Percentiles rank a stretch among this genome's conserved stretches.
These are phyloP conservation scores for Solanum phureja DNA, from an alignment of 257 asterid genomes.

Conservation along the genomic window DNA sequence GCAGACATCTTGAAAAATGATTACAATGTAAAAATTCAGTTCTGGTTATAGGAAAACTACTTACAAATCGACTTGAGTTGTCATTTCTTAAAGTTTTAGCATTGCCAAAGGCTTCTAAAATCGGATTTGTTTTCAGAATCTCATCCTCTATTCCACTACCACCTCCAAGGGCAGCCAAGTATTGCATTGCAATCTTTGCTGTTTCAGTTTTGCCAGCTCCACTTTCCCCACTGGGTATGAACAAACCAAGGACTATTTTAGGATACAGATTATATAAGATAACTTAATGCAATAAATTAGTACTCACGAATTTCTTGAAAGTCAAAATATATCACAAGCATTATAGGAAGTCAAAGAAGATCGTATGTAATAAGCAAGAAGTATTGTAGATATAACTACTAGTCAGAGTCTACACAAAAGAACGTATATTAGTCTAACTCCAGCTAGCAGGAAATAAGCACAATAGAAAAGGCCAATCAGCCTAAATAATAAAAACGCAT, in stretches of 20 bases:
- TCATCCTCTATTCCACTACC: conserved; percentile 98
- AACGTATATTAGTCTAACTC: not conserved
- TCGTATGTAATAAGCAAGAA: not conserved
- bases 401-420: not conserved
- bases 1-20: not conserved
- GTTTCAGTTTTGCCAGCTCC: conserved; percentile 99
- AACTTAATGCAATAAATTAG: not conserved
- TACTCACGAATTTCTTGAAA: not conserved
- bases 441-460: not conserved
- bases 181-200: conserved; percentile 99
- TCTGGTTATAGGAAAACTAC: conserved; percentile 18
- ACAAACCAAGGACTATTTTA: conserved; percentile 12
- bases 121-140: conserved; percentile 94
- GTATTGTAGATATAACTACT: not conserved
- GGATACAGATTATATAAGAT: not conserved
- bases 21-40: not conserved
- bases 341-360: not conserved
- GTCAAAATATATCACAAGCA: not conserved
- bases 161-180: conserved; percentile 96
- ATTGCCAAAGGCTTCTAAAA: conserved; percentile 96
- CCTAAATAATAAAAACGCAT: not conserved
- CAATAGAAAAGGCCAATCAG: not conserved
- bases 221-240: conserved; percentile 82
- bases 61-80: conserved; percentile 98
- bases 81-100: conserved; percentile 95